A percentile compares a stretch with the other conserved stretches of the same genome.
Conservation (phyloP, 192 early-diverging fungal species). For the Coemansia sp. region DNA sequence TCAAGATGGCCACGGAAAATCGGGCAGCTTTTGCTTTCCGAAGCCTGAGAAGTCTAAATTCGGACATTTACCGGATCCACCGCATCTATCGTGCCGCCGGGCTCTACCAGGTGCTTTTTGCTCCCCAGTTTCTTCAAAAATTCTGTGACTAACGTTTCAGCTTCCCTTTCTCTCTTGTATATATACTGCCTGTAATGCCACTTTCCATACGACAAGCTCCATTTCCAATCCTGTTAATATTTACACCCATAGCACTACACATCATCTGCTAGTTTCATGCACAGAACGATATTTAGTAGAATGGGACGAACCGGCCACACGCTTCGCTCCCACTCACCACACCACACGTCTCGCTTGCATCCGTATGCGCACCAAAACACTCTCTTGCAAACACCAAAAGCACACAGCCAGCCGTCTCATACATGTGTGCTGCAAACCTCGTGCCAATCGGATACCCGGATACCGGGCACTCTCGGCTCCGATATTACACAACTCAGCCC, state of each 20-base stretch:
- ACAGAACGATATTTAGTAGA: conserved; percentile 24
- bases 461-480: background rate
- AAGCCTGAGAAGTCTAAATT: background rate
- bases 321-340: conserved; percentile 15
- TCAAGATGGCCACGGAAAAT: background rate
- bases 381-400: background rate
- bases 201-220: background rate
- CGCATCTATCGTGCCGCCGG: background rate
- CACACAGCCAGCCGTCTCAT: background rate
- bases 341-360: conserved; percentile 17
- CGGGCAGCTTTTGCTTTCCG: background rate
- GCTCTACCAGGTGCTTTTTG: background rate
- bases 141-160: background rate
- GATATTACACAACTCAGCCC: background rate
- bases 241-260: background rate
- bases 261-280: conserved; percentile 15
- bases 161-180: background rate
- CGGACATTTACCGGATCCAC: background rate
- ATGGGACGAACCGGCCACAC: conserved; percentile 44
- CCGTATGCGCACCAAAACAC: conserved; percentile 11
- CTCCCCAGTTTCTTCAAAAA: background rate
- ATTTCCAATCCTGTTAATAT: background rate
- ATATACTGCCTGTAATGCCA: background rate
- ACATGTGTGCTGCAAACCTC: background rate
- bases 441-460: background rate